Evolutionary conservation across 495 filamentous ascomycete genomes (phyloP).

Genomic region (Penicillium manginii): DNA sequence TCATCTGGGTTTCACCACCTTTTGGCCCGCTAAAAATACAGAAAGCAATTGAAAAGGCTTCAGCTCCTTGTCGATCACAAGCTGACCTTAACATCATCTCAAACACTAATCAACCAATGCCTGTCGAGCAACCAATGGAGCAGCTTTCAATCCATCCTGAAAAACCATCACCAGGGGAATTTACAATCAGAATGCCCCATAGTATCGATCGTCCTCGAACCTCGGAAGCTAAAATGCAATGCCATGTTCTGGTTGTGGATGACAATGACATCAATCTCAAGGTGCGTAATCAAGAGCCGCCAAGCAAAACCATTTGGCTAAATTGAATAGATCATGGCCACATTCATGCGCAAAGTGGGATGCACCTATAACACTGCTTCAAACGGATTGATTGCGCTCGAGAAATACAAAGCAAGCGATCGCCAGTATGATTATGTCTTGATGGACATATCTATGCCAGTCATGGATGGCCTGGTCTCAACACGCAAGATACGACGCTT

Average conservation of each 20-base stretch:
- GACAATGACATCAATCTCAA: conserved; percentile 57
- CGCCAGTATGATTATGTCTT: conserved; percentile 54
- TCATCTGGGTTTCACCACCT: conserved; percentile 39
- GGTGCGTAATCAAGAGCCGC: conserved; percentile 18
- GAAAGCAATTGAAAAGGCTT: conserved; percentile 27
- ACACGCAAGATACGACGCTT: conserved; percentile 58
- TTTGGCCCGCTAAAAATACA: conserved; percentile 39
- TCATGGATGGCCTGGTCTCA: conserved; percentile 65
- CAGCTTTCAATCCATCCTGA: not conserved
- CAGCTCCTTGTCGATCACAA: conserved; percentile 12
- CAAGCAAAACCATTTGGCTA: not conserved
- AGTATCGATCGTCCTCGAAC: not conserved
- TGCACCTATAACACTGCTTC: conserved; percentile 55
- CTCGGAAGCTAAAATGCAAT: conserved; percentile 14
- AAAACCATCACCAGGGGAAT: not conserved
- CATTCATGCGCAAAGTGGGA: conserved; percentile 58
- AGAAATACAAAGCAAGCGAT: conserved; percentile 47
- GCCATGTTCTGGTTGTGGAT: conserved; percentile 49
- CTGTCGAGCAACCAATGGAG: not conserved
- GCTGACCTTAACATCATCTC: not conserved
- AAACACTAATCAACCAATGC: not conserved
- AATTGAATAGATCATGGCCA: conserved; percentile 44
- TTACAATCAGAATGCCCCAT: not conserved
- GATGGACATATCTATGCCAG: conserved; percentile 71
- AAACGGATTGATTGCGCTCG: conserved; percentile 62